A percentile compares a stretch with the other conserved stretches of the same genome.
Evolutionary conservation across 164 flowering plant genomes (phyloP).

Genomic region (Houttuynia cordata): DNA sequence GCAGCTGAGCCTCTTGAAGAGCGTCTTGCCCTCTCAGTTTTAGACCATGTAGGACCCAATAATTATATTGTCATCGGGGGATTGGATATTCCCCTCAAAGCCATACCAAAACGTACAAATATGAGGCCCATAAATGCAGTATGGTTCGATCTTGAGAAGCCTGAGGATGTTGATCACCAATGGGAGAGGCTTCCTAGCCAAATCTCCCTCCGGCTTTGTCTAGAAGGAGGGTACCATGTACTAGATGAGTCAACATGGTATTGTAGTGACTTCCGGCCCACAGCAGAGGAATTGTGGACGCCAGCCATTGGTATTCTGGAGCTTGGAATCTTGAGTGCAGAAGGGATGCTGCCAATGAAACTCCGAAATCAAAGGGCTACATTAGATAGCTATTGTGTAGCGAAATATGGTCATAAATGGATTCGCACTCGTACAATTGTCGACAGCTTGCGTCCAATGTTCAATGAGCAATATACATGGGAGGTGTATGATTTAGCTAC

Average conservation of each 20-base stretch:
- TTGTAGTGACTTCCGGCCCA: slow-evolving; percentile 88
- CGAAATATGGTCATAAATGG: slow-evolving; percentile 88
- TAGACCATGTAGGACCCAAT: slow-evolving; percentile 72
- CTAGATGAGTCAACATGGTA: slow-evolving; percentile 87
- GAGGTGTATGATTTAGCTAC: slow-evolving; percentile 85
- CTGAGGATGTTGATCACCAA: slow-evolving; percentile 67
- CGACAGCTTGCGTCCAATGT: slow-evolving; percentile 51
- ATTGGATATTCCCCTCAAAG: slow-evolving; percentile 44
- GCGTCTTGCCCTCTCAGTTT: slow-evolving; percentile 59
- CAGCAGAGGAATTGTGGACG: slow-evolving; percentile 82
- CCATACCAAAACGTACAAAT: slow-evolving; percentile 76
- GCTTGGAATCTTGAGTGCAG: slow-evolving; percentile 72
- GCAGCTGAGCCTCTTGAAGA: slow-evolving; percentile 96
- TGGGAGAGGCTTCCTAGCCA: slow-evolving; percentile 65
- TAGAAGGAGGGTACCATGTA: slow-evolving; percentile 96
- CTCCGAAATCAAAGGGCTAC: slow-evolving; percentile 70
- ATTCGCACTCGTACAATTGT: slow-evolving; percentile 67
- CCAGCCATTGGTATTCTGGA: slow-evolving; percentile 70
- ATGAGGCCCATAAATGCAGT: slow-evolving; percentile 59
- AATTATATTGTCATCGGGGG: slow-evolving; percentile 85
- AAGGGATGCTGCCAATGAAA: slow-evolving; percentile 84
- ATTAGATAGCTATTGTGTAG: slow-evolving; percentile 82
- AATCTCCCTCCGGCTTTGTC: slow-evolving; percentile 64
- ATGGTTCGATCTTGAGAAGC: slow-evolving; percentile 80
- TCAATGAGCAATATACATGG: slow-evolving; percentile 91